Evolutionary conservation across 2,329 filamentous ascomycete species (phyloP), one percentile per base, ranked within the genome.

Genomic region (Metarhizium guizhouense): DNA sequence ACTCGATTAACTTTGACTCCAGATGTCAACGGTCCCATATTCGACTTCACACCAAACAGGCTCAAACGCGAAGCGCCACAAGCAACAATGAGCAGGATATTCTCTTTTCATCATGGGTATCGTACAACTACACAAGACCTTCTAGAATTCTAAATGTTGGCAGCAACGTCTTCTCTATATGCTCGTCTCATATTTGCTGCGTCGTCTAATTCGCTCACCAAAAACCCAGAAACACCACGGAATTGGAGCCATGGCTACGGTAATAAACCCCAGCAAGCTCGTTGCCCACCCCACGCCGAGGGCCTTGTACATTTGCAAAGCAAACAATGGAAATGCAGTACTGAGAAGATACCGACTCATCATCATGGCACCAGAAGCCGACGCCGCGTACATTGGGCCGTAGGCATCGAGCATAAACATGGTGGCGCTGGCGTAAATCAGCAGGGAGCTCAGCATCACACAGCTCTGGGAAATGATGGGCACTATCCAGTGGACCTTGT

Each of bases 271-370:
- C 16, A 76, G 62, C 3, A 76, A 55, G 29, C 67, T 72, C 57
- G 72, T 75, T n/a, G 72, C 74, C 74, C 74, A 76, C 3, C 73
- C 74, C 1, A 71, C 65, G 0, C 72, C 71, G 6, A 77, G 66
- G 0, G 60, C 61, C 29, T 67, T 59, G 56, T 75, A 76, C 69
- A 76, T 71, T 45, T 70, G 64, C 25, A 72, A 61, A 14, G 61
- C 63, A 49, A 65, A 67, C 29, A 64, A 38, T 1, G 82, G 81
- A 67, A 83, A 84, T 13, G 80, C 81, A 8, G 76, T 77, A 61
- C 84, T 83, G 60, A 83, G 72, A 68, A 83, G 74, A 65, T 84
- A 84, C 11, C 63, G 59, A 32, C 57, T 64, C 11, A 64, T 53
- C 62, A 64, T 65, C 58, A 63, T 59, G 40, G 62, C 61, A 3